Evolutionary conservation across 441 rosid species (phyloP).

Genomic region (Monsonia emarginata): DNA sequence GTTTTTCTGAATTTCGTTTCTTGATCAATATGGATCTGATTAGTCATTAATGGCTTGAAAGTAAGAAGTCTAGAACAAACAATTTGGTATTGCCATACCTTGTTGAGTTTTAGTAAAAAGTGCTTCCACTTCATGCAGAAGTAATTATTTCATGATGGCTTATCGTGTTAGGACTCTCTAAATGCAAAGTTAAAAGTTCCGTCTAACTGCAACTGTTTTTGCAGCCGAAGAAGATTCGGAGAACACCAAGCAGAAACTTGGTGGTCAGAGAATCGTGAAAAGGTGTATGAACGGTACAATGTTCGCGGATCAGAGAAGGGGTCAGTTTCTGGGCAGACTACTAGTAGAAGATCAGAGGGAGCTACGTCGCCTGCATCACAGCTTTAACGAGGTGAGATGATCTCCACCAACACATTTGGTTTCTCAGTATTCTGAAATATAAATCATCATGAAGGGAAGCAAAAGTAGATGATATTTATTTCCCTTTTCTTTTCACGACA

Average conservation of each 20-base stretch:
- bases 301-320: conserved; percentile 67
- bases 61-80: neutral
- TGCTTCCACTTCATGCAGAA: neutral
- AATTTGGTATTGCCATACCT: neutral
- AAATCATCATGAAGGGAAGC: conserved; percentile 12
- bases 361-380: conserved; percentile 46
- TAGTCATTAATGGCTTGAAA: too few species aligned
- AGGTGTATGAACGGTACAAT: conserved; percentile 68
- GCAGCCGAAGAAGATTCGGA: conserved; percentile 84
- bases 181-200: too few species aligned
- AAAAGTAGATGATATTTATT: conserved; percentile 5
- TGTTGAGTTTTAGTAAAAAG: too few species aligned
- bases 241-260: conserved; percentile 95
- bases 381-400: neutral
- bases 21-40: neutral
- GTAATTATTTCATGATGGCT: neutral
- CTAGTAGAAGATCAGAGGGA: conserved; percentile 57
- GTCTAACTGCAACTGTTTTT: conserved; percentile 16
- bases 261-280: conserved; percentile 98
- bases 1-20: neutral
- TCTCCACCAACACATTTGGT: conserved; percentile 10
- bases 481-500: neutral
- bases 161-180: neutral
- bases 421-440: conserved; percentile 10
- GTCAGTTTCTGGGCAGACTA: conserved; percentile 43